Percentiles rank a stretch among this genome's conserved stretches.
These are phyloP conservation scores for Sphaerostilbella broomeana DNA, from an alignment of 2,329 filamentous ascomycete species.

Conservation along the genomic window DNA sequence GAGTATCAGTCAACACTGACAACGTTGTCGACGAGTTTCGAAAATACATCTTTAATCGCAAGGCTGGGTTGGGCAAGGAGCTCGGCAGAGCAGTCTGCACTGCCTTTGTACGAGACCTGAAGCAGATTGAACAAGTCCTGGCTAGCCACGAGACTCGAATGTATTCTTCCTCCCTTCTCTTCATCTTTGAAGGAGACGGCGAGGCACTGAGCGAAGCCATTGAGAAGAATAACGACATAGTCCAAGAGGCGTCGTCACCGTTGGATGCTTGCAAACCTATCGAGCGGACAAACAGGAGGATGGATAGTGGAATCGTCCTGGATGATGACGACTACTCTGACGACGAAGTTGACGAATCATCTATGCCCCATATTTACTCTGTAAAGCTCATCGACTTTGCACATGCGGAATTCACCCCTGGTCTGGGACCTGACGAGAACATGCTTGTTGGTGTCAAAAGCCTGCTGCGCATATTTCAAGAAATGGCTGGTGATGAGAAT, in stretches of 20 bases:
- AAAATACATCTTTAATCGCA: slow-evolving; percentile 51
- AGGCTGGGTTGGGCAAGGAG: slow-evolving; percentile 53
- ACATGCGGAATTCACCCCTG: slow-evolving; percentile 78
- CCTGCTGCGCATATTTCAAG: slow-evolving; percentile 62
- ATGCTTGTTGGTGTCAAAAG: slow-evolving; percentile 66
- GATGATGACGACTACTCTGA: slow-evolving; percentile 35
- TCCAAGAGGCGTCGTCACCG: slow-evolving; percentile 40
- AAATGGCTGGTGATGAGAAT: slow-evolving; percentile 40
- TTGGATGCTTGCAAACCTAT: slow-evolving; percentile 15
- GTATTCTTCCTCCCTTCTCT: slow-evolving; percentile 57
- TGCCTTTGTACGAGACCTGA: slow-evolving; percentile 48
- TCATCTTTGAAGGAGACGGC: slow-evolving; percentile 60
- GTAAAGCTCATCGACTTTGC: slow-evolving; percentile 96
- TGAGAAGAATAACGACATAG: slow-evolving; percentile 44
- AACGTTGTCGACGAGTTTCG: slow-evolving; percentile 51
- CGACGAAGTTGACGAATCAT: slow-evolving; percentile 39
- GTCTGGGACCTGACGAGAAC: slow-evolving; percentile 82
- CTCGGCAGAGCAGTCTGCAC: slow-evolving; percentile 49
- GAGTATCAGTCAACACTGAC: slow-evolving; percentile 42
- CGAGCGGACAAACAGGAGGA: slow-evolving; percentile 36
- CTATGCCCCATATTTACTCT: slow-evolving; percentile 60
- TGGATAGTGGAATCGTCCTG: slow-evolving; percentile 51
- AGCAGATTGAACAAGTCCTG: slow-evolving; percentile 47
- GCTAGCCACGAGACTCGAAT: slow-evolving; percentile 53
- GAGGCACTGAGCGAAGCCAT: slow-evolving; percentile 45